These are phyloP conservation scores for Ceratobasidium sp. DNA, from an alignment of 1,284 basidiomycete genomes.

Conservation along the genomic window DNA sequence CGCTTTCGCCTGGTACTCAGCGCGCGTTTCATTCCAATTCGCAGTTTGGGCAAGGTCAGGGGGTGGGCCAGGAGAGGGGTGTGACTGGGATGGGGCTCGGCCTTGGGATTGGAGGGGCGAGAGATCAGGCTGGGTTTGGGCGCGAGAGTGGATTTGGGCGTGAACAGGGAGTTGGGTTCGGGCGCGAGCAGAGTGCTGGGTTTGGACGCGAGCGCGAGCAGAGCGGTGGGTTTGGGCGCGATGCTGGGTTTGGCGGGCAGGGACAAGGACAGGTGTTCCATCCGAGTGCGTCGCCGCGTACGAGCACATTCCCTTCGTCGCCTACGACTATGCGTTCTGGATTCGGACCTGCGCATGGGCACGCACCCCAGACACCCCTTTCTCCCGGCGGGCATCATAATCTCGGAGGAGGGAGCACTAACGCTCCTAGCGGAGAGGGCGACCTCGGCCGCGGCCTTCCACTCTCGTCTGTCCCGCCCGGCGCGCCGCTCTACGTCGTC, in stretches of 20 bases:
- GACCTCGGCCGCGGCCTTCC: slow-evolving; percentile 93
- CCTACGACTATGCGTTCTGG: slow-evolving; percentile 50
- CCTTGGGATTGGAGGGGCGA: neutral
- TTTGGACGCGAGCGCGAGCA: neutral
- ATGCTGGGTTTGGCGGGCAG: neutral
- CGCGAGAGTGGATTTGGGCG: neutral
- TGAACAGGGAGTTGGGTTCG: slow-evolving; percentile 1
- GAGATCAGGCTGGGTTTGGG: slow-evolving; percentile 23
- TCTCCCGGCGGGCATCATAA: slow-evolving; percentile 53
- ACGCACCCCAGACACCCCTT: slow-evolving; percentile 27
- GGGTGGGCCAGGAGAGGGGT: neutral
- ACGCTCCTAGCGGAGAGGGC: neutral
- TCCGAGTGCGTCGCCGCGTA: slow-evolving; percentile 45
- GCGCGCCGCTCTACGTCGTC: slow-evolving; percentile 93
- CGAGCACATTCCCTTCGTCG: slow-evolving; percentile 48
- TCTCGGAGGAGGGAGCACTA: neutral
- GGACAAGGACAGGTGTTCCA: neutral
- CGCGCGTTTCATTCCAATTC: slow-evolving; percentile 13
- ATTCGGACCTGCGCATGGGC: slow-evolving; percentile 1
- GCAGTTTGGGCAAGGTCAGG: neutral
- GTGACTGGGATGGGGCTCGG: neutral
- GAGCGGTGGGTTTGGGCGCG: neutral
- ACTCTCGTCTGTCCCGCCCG: slow-evolving; percentile 79
- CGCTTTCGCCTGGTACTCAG: slow-evolving; percentile 27
- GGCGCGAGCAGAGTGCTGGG: slow-evolving; percentile 2